Evolutionary conservation across 2,329 filamentous ascomycete genomes (phyloP), one percentile per base, ranked within the genome.

Genomic region (Botryotinia convoluta): DNA sequence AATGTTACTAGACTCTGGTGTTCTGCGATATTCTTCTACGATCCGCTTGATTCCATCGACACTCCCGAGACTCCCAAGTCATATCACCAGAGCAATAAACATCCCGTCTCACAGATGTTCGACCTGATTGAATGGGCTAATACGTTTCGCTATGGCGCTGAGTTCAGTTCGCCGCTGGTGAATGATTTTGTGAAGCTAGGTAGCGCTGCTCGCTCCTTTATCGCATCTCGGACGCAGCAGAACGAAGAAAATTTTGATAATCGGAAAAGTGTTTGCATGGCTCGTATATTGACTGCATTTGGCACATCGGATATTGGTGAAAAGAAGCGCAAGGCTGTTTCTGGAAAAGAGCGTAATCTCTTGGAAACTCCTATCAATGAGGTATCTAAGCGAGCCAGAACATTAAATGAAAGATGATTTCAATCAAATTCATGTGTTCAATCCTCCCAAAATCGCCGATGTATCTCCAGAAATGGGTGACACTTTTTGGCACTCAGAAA

Each of bases 251-350:
- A 4, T 57, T 57, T 57, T 29, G 51, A 57, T 57, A 29, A 29
- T 18, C n/a, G 2, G 51, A 57, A 57, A 29, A 16, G 12, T n/a
- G n/a, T 57, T 57, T 57, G 51, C 16, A 29, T 57, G 26, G 51
- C 51, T 57, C 51, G 26, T 18, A 57, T 29, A 16, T 29, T 57
- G 51, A 57, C 51, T 57, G n/a, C 12, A 57, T 57, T 57, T 57
- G 51, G 51, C 51, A 57, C 51, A 57, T 57, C 51, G 51, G 51
- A 18, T 29, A 29, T 57, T 18, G 51, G 51, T 16, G 51, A 57
- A 57, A 57, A 57, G n/a, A 57, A 57, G 51, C 51, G 51, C 51
- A 57, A 57, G 51, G 51, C 51, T 57, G n/a, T 57, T 57, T 57
- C 51, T 14, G 51, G n/a, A 57, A 57, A 57, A 29, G n/a, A 29